Evolutionary conservation across 192 early-diverging fungal species (phyloP).

Genomic region (Coemansia sp.): DNA sequence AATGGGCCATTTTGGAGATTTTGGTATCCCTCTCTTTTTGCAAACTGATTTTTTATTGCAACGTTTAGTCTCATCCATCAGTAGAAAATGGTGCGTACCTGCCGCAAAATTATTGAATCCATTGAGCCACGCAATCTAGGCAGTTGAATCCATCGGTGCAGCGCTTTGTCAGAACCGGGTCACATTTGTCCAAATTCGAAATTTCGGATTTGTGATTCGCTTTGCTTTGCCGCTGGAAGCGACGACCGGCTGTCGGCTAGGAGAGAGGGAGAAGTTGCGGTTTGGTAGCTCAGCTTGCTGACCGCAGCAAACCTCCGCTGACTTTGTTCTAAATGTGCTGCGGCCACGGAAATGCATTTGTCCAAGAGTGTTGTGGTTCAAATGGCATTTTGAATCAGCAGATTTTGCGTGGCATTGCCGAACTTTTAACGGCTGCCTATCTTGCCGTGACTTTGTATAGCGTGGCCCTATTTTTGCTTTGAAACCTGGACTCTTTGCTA

Average conservation of each 20-base stretch:
- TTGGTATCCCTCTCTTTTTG: conserved; percentile 21
- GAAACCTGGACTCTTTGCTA: background rate
- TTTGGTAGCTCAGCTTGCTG: background rate
- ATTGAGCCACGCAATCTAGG: background rate
- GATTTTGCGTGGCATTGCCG: too few species aligned
- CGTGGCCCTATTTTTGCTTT: background rate
- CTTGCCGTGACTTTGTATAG: background rate
- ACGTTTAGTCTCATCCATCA: conserved; percentile 12
- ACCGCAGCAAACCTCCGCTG: background rate
- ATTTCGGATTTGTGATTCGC: conserved; percentile 1
- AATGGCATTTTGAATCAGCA: too few species aligned
- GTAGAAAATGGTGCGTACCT: conserved; percentile 11
- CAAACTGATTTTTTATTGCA: conserved; percentile 10
- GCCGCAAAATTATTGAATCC: conserved; percentile 1
- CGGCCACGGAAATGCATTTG: background rate
- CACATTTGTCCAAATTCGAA: background rate
- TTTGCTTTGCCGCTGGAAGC: background rate
- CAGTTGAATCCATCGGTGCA: background rate
- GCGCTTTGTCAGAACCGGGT: background rate
- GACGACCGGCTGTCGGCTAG: background rate
- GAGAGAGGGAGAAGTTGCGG: background rate
- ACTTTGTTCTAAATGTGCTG: background rate
- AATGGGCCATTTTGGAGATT: background rate
- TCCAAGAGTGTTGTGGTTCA: background rate
- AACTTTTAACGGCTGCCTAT: too few species aligned